A percentile compares a stretch with the other conserved stretches of the same genome.
Conservation (phyloP, 2,329 filamentous ascomycete genomes). For the Trichocomaceae sp. region DNA sequence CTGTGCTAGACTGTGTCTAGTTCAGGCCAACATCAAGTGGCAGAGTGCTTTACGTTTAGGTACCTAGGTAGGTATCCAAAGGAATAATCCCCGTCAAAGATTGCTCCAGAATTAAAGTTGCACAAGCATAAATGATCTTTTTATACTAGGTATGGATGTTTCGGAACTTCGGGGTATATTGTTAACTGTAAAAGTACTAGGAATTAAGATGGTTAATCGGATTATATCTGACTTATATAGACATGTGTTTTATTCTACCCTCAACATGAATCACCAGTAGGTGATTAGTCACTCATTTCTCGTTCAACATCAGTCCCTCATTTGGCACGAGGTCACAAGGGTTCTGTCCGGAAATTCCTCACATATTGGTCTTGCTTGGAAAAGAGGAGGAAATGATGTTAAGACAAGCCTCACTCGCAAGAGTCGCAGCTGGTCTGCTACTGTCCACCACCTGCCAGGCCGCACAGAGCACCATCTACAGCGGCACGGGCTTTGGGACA, state of each 20-base stretch:
- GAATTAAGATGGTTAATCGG: not conserved
- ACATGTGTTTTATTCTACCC: not conserved
- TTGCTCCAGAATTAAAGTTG: not conserved
- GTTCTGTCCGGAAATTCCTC: no score
- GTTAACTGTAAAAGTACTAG: not conserved
- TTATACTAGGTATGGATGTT: not conserved
- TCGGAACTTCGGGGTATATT: not conserved
- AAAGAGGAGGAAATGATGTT: not conserved
- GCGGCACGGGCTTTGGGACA: conserved; percentile 13
- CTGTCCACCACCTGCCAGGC: not conserved
- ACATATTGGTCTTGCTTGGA: not conserved
- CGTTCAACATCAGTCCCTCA: not conserved
- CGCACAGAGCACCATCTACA: not conserved
- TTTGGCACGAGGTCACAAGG: no score
- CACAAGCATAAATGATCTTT: not conserved
- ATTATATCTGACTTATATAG: not conserved
- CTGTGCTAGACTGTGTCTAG: no score
- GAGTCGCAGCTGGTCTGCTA: conserved; percentile 6
- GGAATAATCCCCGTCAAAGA: not conserved
- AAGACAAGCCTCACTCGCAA: not conserved
- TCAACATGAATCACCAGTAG: not conserved
- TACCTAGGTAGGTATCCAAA: no score
- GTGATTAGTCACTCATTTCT: not conserved
- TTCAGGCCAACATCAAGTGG: no score
- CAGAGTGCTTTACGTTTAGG: no score